Percentiles rank a stretch among this genome's conserved stretches.
phyloP scores from a whole-genome alignment of 1,284 basidiomycete genomes.

The Sutorius eximius region DNA sequence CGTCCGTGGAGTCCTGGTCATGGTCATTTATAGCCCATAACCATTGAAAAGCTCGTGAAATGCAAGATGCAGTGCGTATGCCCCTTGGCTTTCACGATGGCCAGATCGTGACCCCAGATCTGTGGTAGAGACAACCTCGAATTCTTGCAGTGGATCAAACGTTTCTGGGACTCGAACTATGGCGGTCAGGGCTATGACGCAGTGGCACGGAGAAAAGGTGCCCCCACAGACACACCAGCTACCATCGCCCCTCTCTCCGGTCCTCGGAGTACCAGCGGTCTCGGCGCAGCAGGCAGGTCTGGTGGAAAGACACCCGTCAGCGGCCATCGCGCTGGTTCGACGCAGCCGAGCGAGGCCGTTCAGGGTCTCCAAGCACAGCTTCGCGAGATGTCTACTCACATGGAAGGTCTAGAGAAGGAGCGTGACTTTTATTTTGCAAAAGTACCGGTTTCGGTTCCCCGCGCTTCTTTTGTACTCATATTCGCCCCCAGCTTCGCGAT shows the following conservation, averaged over 20 bases:
- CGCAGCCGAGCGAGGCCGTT: conserved; percentile 60
- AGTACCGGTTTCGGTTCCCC: conserved; percentile 46
- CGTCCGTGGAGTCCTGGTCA: conserved; percentile 4
- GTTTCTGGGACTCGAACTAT: conserved; percentile 94
- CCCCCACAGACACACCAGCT: conserved; percentile 69
- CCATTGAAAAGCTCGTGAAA: conserved; percentile 89
- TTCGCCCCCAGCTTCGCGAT: conserved; percentile 70
- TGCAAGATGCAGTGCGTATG: conserved; percentile 96
- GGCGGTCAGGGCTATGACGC: conserved; percentile 90
- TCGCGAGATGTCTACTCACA: conserved; percentile 77
- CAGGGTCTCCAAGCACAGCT: conserved; percentile 75
- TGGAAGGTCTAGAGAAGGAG: conserved; percentile 92
- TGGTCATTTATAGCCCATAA: conserved; percentile 73
- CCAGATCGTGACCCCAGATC: conserved; percentile 16
- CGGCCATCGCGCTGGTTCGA: conserved; percentile 61
- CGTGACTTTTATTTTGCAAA: conserved; percentile 98
- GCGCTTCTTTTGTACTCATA: conserved; percentile 8
- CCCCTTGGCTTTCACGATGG: background rate
- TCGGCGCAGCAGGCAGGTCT: conserved; percentile 43
- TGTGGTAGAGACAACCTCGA: conserved; percentile 89
- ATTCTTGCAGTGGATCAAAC: conserved; percentile 96
- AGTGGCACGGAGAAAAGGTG: conserved; percentile 76
- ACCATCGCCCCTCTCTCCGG: conserved; percentile 69
- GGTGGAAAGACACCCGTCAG: conserved; percentile 70
- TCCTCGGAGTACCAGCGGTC: conserved; percentile 39